Evolutionary conservation across 2,329 filamentous ascomycete species (phyloP).

Genomic region (Aspergillus texensis): DNA sequence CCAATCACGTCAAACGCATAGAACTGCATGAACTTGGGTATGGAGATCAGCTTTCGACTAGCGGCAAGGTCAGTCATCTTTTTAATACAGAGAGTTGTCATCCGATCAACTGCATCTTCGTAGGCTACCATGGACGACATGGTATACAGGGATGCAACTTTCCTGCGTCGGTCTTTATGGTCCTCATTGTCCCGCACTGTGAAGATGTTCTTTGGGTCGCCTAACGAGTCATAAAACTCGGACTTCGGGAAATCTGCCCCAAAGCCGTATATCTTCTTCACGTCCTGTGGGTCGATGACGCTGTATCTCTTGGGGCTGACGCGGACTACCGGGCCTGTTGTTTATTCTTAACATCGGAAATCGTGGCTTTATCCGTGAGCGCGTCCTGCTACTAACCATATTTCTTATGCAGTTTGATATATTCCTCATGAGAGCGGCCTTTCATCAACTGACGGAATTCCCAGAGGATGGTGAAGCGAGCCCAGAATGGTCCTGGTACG

Average conservation of each 20-base stretch:
- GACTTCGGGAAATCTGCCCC: neutral
- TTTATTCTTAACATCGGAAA: neutral
- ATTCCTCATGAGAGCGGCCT: neutral
- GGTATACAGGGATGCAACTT: constrained; percentile 17
- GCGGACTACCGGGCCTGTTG: neutral
- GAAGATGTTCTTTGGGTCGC: constrained; percentile 1
- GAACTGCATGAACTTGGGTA: constrained; percentile 21
- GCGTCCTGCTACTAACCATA: neutral
- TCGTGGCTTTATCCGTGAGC: rapidly evolving
- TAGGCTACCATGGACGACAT: constrained; percentile 17
- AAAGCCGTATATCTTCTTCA: constrained; percentile 1
- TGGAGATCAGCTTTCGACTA: constrained; percentile 6
- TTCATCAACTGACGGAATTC: neutral
- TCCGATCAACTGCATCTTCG: constrained; percentile 13
- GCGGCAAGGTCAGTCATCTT: constrained; percentile 3
- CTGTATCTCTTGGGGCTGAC: constrained; percentile 4
- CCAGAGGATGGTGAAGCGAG: constrained; percentile 2
- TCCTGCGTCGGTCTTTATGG: constrained; percentile 5
- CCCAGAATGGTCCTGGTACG: neutral
- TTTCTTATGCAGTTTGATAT: constrained; percentile 5
- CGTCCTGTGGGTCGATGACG: constrained; percentile 1
- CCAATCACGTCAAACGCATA: constrained; percentile 31
- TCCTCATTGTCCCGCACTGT: neutral
- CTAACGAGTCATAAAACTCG: neutral
- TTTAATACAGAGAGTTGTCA: constrained; percentile 4